Base-by-base conservation (phyloP, 352 stramenopile genomes). In the Pythium apleroticum region DNA sequence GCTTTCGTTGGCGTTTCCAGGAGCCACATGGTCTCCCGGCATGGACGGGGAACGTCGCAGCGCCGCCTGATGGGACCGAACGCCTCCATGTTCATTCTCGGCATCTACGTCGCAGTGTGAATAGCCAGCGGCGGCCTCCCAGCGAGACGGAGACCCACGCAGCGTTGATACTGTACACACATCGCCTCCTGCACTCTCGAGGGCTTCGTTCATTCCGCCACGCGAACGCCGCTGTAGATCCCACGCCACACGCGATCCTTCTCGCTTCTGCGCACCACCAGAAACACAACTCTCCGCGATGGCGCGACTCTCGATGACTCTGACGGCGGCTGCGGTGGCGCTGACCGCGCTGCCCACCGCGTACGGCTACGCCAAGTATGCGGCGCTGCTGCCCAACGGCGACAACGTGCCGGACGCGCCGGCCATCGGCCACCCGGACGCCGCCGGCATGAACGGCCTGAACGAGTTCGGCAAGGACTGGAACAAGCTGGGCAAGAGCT, bases 381-480 rank as follows among this genome's bases (percentile, higher is more conserved):
- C 46, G 9, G 12, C 22, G 14, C 20, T 61, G 24, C 19, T 82
- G 45, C 76, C 76, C 19, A 84, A 84, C 55, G 76, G 71, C 14
- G 52, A 55, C 52, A 58, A 50, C 3, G 55, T 84, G 4, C 52
- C 66, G 1, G 64, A 59, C 41, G 53, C 52, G 14, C 33, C 59
- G 6, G 71, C 65, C 41, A 69, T 82, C 46, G 76, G 74, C 45
- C 76, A 84, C 57, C 63, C 66, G 3, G 66, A 78, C 45, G 22
- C 72, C 3, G 48, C 52, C 4, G 76, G 76, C 41, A 57, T 59
- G 33, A 49, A 64, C 22, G 66, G 61, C 25, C 60, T 66, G 14
- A 83, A 80, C 55, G 61, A 60, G 4, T 83, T 86, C 41, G 77
- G 77, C 39, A 65, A 71, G 30, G 74, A 67, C 50, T 84, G 72